A percentile compares a stretch with the other conserved stretches of the same genome.
phyloP scores from a whole-genome alignment of 1,284 basidiomycete genomes.

The Rhodotorula sp. region DNA sequence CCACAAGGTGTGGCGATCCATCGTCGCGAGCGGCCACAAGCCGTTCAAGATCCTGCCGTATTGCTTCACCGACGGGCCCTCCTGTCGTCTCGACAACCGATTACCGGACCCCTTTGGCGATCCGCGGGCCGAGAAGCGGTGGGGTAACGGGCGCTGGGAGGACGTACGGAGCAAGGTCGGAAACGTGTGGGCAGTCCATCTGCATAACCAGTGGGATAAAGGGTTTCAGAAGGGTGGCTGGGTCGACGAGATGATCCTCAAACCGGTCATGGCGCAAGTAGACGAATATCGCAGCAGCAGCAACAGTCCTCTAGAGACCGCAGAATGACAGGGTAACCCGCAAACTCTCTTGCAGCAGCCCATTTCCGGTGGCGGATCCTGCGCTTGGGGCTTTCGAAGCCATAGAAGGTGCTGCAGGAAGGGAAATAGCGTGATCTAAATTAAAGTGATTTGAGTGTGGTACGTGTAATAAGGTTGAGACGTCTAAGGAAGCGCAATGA shows the following conservation, averaged over 20 bases:
- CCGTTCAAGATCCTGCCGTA: slow-evolving; percentile 89
- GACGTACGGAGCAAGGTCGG: slow-evolving; percentile 64
- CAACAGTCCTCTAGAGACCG: neutral
- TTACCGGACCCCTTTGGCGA: slow-evolving; percentile 78
- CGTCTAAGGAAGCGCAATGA: too few species aligned
- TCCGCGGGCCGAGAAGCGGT: slow-evolving; percentile 57
- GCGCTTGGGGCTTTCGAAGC: too few species aligned
- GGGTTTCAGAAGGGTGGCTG: slow-evolving; percentile 74
- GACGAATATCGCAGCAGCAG: slow-evolving; percentile 3
- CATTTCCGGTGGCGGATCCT: too few species aligned
- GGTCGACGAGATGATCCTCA: slow-evolving; percentile 34
- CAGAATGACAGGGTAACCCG: neutral
- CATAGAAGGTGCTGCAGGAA: too few species aligned
- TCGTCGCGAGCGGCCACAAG: slow-evolving; percentile 66
- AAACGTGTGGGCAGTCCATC: slow-evolving; percentile 77
- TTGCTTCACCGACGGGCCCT: slow-evolving; percentile 85
- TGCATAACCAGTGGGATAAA: slow-evolving; percentile 92
- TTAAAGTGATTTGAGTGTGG: too few species aligned
- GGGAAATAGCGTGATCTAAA: too few species aligned
- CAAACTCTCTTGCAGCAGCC: neutral
- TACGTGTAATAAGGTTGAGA: too few species aligned
- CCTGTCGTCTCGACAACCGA: slow-evolving; percentile 83
- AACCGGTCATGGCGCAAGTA: slow-evolving; percentile 10
- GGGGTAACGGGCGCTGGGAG: slow-evolving; percentile 58
- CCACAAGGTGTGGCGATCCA: slow-evolving; percentile 77